A percentile compares a stretch with the other conserved stretches of the same genome.
Evolutionary conservation across 225 moss, liverwort and hornwort genomes (phyloP).

Genomic region (Marchantia polymorpha): DNA sequence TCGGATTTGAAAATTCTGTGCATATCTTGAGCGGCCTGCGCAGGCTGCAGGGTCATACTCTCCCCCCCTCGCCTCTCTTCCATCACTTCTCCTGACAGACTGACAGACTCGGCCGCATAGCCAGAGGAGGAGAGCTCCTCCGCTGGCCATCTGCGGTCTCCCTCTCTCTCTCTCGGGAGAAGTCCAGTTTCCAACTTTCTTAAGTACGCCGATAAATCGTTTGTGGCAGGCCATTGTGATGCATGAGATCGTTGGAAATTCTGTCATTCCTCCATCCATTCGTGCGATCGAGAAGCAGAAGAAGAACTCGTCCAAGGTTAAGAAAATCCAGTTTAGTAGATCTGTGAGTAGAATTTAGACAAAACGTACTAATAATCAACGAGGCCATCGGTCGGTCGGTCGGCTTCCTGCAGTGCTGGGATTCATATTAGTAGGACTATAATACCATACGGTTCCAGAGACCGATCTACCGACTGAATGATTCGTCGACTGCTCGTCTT

Average conservation of each 20-base stretch:
- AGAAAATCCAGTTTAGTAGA: not conserved
- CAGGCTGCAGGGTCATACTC: not conserved
- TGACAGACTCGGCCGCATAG: not conserved
- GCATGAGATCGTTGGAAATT: not conserved
- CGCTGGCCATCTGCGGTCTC: not conserved
- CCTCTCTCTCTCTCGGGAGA: not conserved
- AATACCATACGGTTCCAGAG: not conserved
- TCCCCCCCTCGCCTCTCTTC: not conserved
- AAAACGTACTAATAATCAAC: too few relatives aligned
- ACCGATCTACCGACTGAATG: not conserved
- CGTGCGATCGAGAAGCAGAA: not conserved
- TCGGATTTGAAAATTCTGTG: too few relatives aligned
- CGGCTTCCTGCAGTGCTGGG: too few relatives aligned
- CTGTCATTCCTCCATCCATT: not conserved
- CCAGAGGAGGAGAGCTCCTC: slow-evolving; percentile 1
- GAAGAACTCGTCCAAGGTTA: not conserved
- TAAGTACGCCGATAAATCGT: not conserved
- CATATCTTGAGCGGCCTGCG: too few relatives aligned
- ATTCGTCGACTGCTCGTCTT: not conserved
- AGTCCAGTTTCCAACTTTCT: not conserved
- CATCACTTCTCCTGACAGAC: not conserved
- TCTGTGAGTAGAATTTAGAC: too few relatives aligned
- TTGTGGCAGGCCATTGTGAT: not conserved
- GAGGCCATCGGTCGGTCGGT: not conserved
- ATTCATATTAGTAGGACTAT: not conserved